Evolutionary conservation across 345 rosid genomes (phyloP), one percentile per base, ranked within the genome.

Genomic region (Salix exigua): DNA sequence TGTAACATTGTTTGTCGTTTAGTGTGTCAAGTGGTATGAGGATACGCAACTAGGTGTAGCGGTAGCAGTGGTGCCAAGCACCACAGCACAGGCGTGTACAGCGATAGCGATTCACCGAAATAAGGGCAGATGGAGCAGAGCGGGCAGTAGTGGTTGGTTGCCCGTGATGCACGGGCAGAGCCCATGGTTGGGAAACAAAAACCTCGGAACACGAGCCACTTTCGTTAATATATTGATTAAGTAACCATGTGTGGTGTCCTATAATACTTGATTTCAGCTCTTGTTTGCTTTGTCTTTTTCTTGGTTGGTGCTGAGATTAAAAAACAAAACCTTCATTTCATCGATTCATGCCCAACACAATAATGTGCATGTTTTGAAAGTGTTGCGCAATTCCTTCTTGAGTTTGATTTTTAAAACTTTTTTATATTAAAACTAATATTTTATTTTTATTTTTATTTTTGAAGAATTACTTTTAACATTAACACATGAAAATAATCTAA

Each of bases 11-110:
- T 35, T 10, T 16, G 75, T 35, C 63, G 30, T 28, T 65, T 10
- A 19, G 18, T 8, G 50, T 25, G 25, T 25, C 66, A 76, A 82
- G 78, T 82, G 85, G 77, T 82, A 38, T 0, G 18, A 70, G 5
- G 16, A 7, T 26, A 6, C 28, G 61, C 25, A 30, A 7, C 19
- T 46, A 35, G 67, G 44, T 2, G 67, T 48, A 65, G 73, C 76
- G 2, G 67, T 48, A 65, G 73, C 76, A 31, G 68, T 70, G 82
- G 75, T 23, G 51, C 66, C 72, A 67, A 55, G 28, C 71, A 38
- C 40, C n/a, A 66, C 28, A 28, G 7, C 61, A 84, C 88, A 86
- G n/a, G n/a, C 89, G 91, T 86, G 90, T 82, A 76, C 65, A 60
- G 25, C 9, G 10, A 16, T 21, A 23, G 74, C 9, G 16, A 58